A percentile compares a stretch with the other conserved stretches of the same genome.
Conservation (phyloP, 495 filamentous ascomycete genomes). For the Aspergillus kassunensis region DNA sequence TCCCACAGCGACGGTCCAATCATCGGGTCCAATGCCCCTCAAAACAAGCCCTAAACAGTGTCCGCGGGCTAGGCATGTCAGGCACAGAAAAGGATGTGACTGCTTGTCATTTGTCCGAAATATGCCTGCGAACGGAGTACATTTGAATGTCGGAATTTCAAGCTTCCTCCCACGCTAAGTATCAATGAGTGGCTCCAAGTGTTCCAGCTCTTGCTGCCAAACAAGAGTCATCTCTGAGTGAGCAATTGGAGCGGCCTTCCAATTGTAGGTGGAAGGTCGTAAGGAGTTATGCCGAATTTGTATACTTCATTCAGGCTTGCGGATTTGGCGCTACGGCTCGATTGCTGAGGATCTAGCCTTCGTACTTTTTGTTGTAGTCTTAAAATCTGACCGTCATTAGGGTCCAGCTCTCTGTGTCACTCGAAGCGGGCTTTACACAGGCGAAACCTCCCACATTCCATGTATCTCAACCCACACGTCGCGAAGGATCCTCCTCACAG, state of each 20-base stretch:
- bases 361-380: neutral
- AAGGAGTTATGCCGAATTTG: neutral
- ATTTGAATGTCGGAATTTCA: neutral
- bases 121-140: neutral
- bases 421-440: conserved; percentile 13
- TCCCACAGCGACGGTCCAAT: conserved; percentile 1
- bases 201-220: neutral
- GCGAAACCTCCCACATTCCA: conserved; percentile 17
- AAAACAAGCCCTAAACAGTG: neutral
- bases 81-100: conserved; percentile 5
- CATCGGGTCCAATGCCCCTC: neutral
- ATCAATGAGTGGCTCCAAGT: conserved; percentile 4
- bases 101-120: neutral
- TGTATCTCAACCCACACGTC: conserved; percentile 17
- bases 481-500: conserved; percentile 10
- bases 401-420: conserved; percentile 9
- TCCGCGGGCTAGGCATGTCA: conserved; percentile 6
- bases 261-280: neutral
- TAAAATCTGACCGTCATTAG: neutral
- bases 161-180: conserved; percentile 3
- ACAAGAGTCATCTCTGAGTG: neutral
- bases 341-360: neutral
- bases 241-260: neutral
- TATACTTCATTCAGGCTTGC: neutral
- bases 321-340: neutral